These are phyloP conservation scores for Xerocomellus intermedius DNA, from an alignment of 768 basidiomycete species.

Conservation along the genomic window DNA sequence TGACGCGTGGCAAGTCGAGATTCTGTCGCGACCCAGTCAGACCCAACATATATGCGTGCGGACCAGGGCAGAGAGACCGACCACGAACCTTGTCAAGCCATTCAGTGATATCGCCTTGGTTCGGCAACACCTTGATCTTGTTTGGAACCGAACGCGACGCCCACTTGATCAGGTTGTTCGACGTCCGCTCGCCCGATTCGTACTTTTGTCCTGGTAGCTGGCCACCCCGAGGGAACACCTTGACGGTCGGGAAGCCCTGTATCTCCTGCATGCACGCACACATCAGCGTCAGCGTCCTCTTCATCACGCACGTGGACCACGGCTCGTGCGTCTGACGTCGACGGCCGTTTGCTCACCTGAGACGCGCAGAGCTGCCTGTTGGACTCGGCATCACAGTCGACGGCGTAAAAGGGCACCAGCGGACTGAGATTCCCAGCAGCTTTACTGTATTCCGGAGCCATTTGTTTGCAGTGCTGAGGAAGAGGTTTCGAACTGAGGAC, in stretches of 20 bases:
- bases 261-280: conserved; percentile 49
- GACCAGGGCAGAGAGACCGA: background rate
- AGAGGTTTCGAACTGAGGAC: background rate
- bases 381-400: conserved; percentile 84
- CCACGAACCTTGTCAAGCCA: conserved; percentile 68
- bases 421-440: conserved; percentile 79
- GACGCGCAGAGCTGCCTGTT: conserved; percentile 84
- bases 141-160: conserved; percentile 74
- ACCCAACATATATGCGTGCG: background rate
- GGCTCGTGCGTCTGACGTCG: background rate
- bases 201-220: conserved; percentile 62
- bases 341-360: conserved; percentile 44
- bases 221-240: conserved; percentile 81
- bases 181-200: conserved; percentile 66
- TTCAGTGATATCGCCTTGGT: conserved; percentile 51
- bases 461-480: conserved; percentile 68
- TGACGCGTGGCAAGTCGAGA: conserved; percentile 48
- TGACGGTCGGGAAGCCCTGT: conserved; percentile 92
- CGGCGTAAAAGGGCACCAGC: conserved; percentile 82
- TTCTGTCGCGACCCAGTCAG: conserved; percentile 29
- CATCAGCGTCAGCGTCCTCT: background rate
- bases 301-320: background rate
- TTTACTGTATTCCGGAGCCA: conserved; percentile 83
- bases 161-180: conserved; percentile 72
- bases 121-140: conserved; percentile 58